phyloP scores from a whole-genome alignment of 1,139 yeast species.

The Taphrina confusa region DNA sequence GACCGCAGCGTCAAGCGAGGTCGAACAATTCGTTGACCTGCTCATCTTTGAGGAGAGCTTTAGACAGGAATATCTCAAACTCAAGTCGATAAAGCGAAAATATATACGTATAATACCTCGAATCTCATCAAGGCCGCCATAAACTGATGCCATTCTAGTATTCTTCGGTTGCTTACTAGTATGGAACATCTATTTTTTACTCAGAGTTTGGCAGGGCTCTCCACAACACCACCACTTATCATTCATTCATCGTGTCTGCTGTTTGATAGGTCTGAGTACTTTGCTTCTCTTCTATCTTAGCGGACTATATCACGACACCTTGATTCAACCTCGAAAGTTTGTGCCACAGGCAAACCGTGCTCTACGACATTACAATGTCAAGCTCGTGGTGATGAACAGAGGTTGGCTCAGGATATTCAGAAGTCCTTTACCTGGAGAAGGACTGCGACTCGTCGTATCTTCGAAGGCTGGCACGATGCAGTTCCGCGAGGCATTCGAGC shows the following conservation, averaged over 20 bases:
- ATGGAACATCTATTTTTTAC: conserved; percentile 32
- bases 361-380: conserved; percentile 30
- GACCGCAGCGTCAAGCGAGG: neutral
- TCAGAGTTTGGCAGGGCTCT: conserved; percentile 9
- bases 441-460: conserved; percentile 20
- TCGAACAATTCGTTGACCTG: conserved; percentile 30
- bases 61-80: conserved; percentile 31
- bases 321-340: conserved; percentile 33
- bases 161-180: conserved; percentile 22
- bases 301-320: conserved; percentile 32
- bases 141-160: no score
- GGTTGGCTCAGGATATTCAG: conserved; percentile 21
- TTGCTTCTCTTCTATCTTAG: conserved; percentile 33
- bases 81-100: conserved; percentile 21
- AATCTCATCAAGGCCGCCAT: no score
- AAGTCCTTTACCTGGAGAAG: conserved; percentile 12
- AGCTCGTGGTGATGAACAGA: conserved; percentile 26
- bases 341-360: conserved; percentile 37
- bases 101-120: conserved; percentile 5
- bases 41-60: conserved; percentile 35
- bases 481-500: conserved; percentile 30
- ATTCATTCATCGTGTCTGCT: conserved; percentile 31
- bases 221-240: conserved; percentile 26
- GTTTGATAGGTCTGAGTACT: conserved; percentile 32
- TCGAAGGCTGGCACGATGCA: conserved; percentile 21